These are phyloP conservation scores for Ochetophila trinervis DNA, from an alignment of 306 rosid genomes.

Conservation along the genomic window DNA sequence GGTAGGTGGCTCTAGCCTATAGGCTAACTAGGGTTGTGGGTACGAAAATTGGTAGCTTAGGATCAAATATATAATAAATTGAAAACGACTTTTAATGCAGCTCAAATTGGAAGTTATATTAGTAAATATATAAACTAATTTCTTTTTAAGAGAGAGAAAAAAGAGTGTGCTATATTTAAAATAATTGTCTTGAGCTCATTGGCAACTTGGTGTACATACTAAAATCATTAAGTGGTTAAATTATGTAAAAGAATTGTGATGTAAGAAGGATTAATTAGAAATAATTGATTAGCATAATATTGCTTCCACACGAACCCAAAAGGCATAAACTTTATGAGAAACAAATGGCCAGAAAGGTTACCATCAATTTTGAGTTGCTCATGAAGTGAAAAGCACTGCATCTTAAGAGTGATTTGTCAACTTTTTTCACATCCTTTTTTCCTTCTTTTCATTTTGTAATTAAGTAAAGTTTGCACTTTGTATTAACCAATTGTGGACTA, in stretches of 20 bases:
- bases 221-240: constrained; percentile 10
- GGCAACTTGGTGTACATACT: constrained; percentile 6
- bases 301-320: constrained; percentile 32
- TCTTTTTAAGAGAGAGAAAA: too few relatives aligned
- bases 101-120: constrained; percentile 1
- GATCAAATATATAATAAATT: not conserved
- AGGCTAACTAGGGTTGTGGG: not conserved
- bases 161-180: not conserved
- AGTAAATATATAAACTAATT: too few relatives aligned
- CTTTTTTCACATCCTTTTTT: constrained; percentile 14
- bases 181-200: not conserved
- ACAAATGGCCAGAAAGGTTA: constrained; percentile 33
- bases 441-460: not conserved
- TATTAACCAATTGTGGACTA: constrained; percentile 16
- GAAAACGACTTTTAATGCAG: constrained; percentile 10
- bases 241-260: not conserved
- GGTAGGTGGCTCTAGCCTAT: not conserved
- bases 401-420: constrained; percentile 12
- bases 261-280: constrained; percentile 14
- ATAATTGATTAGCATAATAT: not conserved
- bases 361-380: constrained; percentile 26
- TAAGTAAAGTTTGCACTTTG: constrained; percentile 7
- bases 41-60: not conserved
- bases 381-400: constrained; percentile 20
- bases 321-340: constrained; percentile 34